These are phyloP conservation scores for Secale cereale DNA, from an alignment of 176 grass and related monocot species.

Conservation along the genomic window DNA sequence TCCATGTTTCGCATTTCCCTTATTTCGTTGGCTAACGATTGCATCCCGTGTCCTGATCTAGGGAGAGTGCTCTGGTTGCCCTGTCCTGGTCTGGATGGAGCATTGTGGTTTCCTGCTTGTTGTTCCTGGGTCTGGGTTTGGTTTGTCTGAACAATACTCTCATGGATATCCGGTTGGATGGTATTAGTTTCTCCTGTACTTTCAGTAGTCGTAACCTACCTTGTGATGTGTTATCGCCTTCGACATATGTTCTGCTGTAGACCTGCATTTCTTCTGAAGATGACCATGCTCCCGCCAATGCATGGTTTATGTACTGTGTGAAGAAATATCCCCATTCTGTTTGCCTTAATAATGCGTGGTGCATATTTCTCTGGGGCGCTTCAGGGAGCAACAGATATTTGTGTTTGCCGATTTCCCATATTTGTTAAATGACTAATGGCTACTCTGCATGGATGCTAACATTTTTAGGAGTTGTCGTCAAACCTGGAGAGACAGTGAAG, in stretches of 20 bases:
- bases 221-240: not conserved
- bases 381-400: not conserved
- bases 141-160: not conserved
- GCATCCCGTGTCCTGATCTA: not conserved
- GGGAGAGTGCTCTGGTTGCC: not conserved
- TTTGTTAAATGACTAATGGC: conserved; percentile 7
- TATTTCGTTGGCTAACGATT: not conserved
- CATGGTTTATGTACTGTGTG: not conserved
- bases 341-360: not conserved
- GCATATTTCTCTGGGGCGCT: not conserved
- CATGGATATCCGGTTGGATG: not conserved
- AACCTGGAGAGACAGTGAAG: conserved; percentile 26
- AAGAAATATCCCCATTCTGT: not conserved
- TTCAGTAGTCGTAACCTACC: not conserved
- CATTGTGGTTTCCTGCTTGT: not conserved
- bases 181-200: not conserved
- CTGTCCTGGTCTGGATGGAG: not conserved
- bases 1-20: not conserved
- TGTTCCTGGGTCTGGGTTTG: not conserved
- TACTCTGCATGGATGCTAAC: not conserved
- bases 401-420: not conserved
- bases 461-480: conserved; percentile 28
- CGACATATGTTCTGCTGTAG: not conserved
- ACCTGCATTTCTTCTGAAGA: not conserved
- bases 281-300: not conserved